Percentiles rank a stretch among this genome's conserved stretches.
Evolutionary conservation across 2,329 filamentous ascomycete species (phyloP).

Genomic region (Knufia petricola): DNA sequence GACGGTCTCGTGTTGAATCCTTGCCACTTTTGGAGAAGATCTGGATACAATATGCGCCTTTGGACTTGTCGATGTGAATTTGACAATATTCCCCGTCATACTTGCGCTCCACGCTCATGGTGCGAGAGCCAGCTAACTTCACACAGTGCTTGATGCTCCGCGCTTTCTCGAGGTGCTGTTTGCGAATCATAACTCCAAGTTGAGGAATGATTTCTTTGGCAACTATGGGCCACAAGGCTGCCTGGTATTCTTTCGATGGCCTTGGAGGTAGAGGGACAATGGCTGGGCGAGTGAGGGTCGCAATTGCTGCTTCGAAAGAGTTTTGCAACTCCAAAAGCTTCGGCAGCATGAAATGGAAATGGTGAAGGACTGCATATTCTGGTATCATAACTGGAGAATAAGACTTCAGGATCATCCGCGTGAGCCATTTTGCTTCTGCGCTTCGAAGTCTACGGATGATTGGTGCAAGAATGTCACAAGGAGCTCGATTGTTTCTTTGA

Average conservation of each 20-base stretch:
- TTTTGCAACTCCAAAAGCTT: slow-evolving; percentile 27
- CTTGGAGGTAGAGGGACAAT: slow-evolving; percentile 9
- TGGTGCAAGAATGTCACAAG: slow-evolving; percentile 41
- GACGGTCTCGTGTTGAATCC: slow-evolving; percentile 67
- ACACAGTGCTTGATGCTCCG: slow-evolving; percentile 64
- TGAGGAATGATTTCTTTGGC: slow-evolving; percentile 37
- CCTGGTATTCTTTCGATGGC: slow-evolving; percentile 9
- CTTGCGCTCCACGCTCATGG: slow-evolving; percentile 56
- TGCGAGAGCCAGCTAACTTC: slow-evolving; percentile 49
- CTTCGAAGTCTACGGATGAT: slow-evolving; percentile 54
- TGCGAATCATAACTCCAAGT: slow-evolving; percentile 50
- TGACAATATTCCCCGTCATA: slow-evolving; percentile 63
- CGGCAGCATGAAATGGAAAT: slow-evolving; percentile 61
- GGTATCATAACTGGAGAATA: slow-evolving; percentile 60
- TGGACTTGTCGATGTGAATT: slow-evolving; percentile 64
- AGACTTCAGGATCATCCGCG: slow-evolving; percentile 67
- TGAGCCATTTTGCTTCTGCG: slow-evolving; percentile 77
- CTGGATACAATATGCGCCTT: slow-evolving; percentile 49
- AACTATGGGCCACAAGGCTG: slow-evolving; percentile 10
- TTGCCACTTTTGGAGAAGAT: slow-evolving; percentile 92
- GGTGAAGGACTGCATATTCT: slow-evolving; percentile 43
- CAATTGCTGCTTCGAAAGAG: slow-evolving; percentile 17
- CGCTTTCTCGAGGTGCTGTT: slow-evolving; percentile 51
- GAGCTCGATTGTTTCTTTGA: slow-evolving; percentile 29
- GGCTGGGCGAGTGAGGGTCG: slow-evolving; percentile 10